Evolutionary conservation across 1,284 basidiomycete genomes (phyloP).

Genomic region (Cryptococcus maquisensis): DNA sequence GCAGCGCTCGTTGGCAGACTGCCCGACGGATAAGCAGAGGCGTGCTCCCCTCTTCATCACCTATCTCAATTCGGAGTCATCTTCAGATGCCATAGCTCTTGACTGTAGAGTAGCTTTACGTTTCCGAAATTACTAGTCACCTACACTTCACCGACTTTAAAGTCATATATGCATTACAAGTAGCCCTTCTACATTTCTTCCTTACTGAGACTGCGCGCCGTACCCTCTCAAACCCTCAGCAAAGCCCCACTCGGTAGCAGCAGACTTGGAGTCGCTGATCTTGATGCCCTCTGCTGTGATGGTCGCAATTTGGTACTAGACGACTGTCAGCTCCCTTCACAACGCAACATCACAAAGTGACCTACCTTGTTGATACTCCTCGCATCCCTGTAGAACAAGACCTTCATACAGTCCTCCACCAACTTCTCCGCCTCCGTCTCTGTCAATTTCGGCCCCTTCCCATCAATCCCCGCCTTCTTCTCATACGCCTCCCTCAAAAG

Average conservation of each 20-base stretch:
- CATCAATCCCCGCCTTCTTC: conserved; percentile 61
- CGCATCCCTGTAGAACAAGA: conserved; percentile 95
- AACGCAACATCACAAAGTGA: conserved; percentile 1
- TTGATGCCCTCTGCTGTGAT: conserved; percentile 72
- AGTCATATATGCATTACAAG: conserved; percentile 2
- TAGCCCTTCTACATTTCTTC: background rate
- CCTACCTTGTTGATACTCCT: conserved; percentile 90
- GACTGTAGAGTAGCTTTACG: too few species aligned
- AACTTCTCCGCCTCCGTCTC: conserved; percentile 77
- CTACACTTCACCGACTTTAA: too few species aligned
- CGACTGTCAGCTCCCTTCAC: conserved; percentile 5
- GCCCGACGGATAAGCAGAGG: too few species aligned
- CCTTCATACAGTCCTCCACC: conserved; percentile 82
- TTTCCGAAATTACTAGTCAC: too few species aligned
- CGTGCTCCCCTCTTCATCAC: too few species aligned
- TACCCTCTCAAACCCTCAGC: conserved; percentile 70
- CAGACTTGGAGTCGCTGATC: conserved; percentile 73
- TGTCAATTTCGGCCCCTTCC: conserved; percentile 66
- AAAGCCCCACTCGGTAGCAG: conserved; percentile 84
- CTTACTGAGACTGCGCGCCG: conserved; percentile 64
- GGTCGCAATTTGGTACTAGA: conserved; percentile 88
- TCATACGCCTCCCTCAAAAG: conserved; percentile 72
- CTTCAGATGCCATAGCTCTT: too few species aligned
- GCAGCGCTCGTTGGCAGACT: too few species aligned
- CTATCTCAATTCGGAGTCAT: too few species aligned